Base-by-base conservation (phyloP, 208 protist species). In the Blastocrithidia nonstop region DNA sequence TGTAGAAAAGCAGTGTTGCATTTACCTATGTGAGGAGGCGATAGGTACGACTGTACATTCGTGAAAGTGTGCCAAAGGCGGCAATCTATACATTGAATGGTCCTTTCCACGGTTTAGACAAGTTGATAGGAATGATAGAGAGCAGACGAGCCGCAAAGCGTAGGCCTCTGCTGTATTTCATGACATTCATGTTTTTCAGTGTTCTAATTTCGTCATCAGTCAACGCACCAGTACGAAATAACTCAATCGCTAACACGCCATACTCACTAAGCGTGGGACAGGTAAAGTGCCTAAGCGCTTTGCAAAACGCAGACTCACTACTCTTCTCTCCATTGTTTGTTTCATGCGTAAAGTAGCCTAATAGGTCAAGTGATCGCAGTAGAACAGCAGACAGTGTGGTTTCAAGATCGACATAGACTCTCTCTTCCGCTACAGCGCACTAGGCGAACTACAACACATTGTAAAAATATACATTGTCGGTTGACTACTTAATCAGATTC, bases 261-360 rank as follows among this genome's bases (percentile, higher is more conserved):
- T 84, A 88, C 52, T 86, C 74, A 41, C 75, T 86, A 22, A 88
- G 66, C 40, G 75, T 84, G 15, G 61, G 54, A 54, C 76, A 82
- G 40, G 55, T 48, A 38, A 73, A 83, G 17, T 58, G 36, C 41
- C 63, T 57, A 13, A 92, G 63, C n/a, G 73, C 75, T 43, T 63
- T 50, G 29, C 66, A 68, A 61, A 66, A 86, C 20, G 71, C 35
- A 5, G 65, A 80, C 6, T 66, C 59, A 35, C 66, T 70, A 50
- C 77, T 88, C 20, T 45, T 23, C 19, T 61, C 57, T 29, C 59
- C 55, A 36, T 9, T 15, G 24, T 57, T 21, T 4, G 65, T 66
- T 17, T 61, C 59, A 62, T 94, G 86, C 1, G 82, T 84, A 50
- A 94, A 80, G 58, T 94, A 94, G 38, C 86, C 86, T 35, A 94